These are phyloP conservation scores for Candida parachauliodes DNA, from an alignment of 805 yeast genomes.

Conservation along the genomic window DNA sequence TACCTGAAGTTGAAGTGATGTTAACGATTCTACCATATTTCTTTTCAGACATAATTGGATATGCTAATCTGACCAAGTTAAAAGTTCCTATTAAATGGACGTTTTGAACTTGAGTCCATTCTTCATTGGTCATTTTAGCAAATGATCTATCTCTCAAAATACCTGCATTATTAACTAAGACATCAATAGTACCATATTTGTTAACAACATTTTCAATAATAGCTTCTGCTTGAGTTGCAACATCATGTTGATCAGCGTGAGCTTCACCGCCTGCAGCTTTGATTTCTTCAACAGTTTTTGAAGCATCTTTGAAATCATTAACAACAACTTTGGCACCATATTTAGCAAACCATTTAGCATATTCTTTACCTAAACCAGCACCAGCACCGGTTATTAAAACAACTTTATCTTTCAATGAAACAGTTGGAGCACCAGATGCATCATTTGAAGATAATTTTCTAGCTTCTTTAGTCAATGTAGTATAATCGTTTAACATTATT, in stretches of 20 bases:
- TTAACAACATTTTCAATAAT: constrained; percentile 76
- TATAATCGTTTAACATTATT: constrained; percentile 65
- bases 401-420: constrained; percentile 75
- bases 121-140: constrained; percentile 74
- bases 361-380: constrained; percentile 88
- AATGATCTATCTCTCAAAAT: constrained; percentile 87
- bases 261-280: constrained; percentile 71
- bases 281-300: constrained; percentile 71
- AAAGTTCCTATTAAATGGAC: constrained; percentile 84
- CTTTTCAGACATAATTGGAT: constrained; percentile 85
- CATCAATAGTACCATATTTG: constrained; percentile 78
- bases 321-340: constrained; percentile 95
- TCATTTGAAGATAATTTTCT: constrained; percentile 51
- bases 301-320: constrained; percentile 80
- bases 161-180: constrained; percentile 91
- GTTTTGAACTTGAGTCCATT: constrained; percentile 76
- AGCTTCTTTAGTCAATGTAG: constrained; percentile 51
- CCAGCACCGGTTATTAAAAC: constrained; percentile 95
- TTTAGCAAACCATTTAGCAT: constrained; percentile 79
- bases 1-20: constrained; percentile 93
- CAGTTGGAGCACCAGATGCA: constrained; percentile 32
- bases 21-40: constrained; percentile 79
- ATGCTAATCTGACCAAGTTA: constrained; percentile 79
- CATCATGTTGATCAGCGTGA: constrained; percentile 79
- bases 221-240: constrained; percentile 66